Evolutionary conservation across 2,329 filamentous ascomycete species (phyloP), one percentile per base, ranked within the genome.

Genomic region (Ophiocordyceps camponoti-saundersi): DNA sequence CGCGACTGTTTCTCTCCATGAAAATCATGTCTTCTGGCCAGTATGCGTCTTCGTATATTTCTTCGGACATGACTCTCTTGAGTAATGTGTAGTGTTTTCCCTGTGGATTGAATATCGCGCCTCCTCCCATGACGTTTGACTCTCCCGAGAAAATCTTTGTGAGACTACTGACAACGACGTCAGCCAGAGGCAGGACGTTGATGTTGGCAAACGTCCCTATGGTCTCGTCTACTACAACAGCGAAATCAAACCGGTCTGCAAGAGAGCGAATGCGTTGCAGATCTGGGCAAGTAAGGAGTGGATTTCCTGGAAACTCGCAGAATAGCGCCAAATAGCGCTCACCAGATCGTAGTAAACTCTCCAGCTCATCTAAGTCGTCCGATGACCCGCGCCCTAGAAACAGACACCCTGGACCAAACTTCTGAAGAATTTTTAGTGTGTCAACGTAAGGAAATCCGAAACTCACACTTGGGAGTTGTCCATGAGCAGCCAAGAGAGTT

Each of bases 371-470:
- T 1, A 98, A 67, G 49, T 96, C 89, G 44, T 75, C 73, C 2
- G 77, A 67, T 2, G 82, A 85, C 1, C 83, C 86, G 55, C 82
- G 76, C 3, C 90, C 90, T 62, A 94, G 95, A 60, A 96, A 96
- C 2, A 82, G 61, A 49, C 82, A 89, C 1, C 90, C 90, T 0
- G 88, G 84, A 0, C 90, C 92, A 61, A 93, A 96, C 61, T 96
- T 98, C 60, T 96, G 72, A 6, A 96, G 69, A 45, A 95, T 86
- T 61, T 98, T 98, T 47, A 96, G 73, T 0, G 92, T 95, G 63
- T 98, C 92, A 46, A 95, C 86, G 56, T 98, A 98, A 0, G 92
- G 88, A 55, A 98, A 98, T n/a, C 92, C 92, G 57, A 87, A 95
- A 57, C 83, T 89, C 58, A 98, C 79, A 61, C 87, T 93, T 63